Evolutionary conservation across 1,284 basidiomycete genomes (phyloP).

Genomic region (Cryptococcus floricola): DNA sequence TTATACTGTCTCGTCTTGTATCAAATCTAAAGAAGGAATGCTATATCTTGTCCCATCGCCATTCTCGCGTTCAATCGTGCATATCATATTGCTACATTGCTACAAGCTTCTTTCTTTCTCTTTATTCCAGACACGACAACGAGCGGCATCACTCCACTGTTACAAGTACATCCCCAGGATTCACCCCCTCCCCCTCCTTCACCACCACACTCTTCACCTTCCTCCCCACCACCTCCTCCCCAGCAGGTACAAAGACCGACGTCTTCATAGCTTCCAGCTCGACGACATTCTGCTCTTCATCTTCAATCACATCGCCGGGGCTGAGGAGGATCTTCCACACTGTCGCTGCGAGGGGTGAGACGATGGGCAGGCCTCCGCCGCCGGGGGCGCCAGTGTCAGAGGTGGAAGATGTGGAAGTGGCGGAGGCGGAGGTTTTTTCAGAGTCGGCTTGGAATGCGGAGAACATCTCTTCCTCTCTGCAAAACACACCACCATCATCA

Average conservation of each 20-base stretch:
- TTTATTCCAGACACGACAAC: no score
- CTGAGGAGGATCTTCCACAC: background rate
- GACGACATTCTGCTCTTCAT: background rate
- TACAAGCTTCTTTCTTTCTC: no score
- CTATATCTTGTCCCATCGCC: no score
- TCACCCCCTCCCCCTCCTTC: background rate
- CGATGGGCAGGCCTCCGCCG: background rate
- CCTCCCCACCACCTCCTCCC: background rate
- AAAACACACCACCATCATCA: background rate
- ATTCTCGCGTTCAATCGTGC: no score
- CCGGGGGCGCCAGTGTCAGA: background rate
- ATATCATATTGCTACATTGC: no score
- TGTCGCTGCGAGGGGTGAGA: background rate
- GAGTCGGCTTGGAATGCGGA: background rate
- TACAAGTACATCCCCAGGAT: background rate
- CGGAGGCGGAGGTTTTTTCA: background rate
- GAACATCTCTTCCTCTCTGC: conserved; percentile 1
- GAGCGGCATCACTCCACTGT: background rate
- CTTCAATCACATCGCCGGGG: background rate
- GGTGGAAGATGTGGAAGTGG: no score
- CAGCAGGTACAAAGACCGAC: background rate
- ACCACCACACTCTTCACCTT: background rate
- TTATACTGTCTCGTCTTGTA: no score
- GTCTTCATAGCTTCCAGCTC: conserved; percentile 3
- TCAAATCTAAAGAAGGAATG: no score